A percentile compares a stretch with the other conserved stretches of the same genome.
phyloP scores from a whole-genome alignment of 495 filamentous ascomycete species.

The Aspergillus indologenus region DNA sequence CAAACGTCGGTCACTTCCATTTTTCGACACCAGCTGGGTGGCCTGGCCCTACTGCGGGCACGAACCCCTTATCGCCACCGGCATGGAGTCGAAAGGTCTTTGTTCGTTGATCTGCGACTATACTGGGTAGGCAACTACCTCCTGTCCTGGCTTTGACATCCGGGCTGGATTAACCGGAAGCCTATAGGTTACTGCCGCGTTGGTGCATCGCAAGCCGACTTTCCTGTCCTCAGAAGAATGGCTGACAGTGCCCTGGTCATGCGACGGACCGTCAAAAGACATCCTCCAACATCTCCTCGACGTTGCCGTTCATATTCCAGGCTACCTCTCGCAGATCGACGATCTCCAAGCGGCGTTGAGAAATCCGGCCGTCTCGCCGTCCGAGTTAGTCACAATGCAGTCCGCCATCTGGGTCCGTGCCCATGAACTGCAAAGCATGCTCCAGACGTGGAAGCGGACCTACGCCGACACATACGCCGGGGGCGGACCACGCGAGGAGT shows the following conservation, averaged over 20 bases:
- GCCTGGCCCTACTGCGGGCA: constrained; percentile 21
- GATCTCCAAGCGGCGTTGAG: constrained; percentile 13
- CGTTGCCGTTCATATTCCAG: constrained; percentile 28
- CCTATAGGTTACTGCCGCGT: constrained; percentile 23
- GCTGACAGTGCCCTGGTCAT: constrained; percentile 25
- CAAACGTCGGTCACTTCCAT: constrained; percentile 25
- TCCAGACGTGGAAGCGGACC: constrained; percentile 21
- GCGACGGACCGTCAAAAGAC: constrained; percentile 19
- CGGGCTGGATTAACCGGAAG: background rate
- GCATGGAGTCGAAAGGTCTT: constrained; percentile 24
- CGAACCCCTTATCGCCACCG: constrained; percentile 28
- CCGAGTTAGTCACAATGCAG: constrained; percentile 17
- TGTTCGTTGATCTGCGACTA: constrained; percentile 28
- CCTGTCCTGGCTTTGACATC: background rate
- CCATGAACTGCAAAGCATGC: constrained; percentile 17
- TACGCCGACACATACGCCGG: constrained; percentile 19
- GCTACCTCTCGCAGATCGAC: constrained; percentile 21
- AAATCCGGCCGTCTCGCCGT: background rate
- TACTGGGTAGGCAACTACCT: constrained; percentile 23
- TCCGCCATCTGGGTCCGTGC: constrained; percentile 21
- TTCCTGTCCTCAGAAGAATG: constrained; percentile 26
- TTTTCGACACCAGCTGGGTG: constrained; percentile 26
- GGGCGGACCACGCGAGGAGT: constrained; percentile 16
- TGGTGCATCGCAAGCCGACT: constrained; percentile 23
- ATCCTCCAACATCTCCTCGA: constrained; percentile 26